Conservation (phyloP, 2,329 filamentous ascomycete genomes). For the Botryotinia convoluta region DNA sequence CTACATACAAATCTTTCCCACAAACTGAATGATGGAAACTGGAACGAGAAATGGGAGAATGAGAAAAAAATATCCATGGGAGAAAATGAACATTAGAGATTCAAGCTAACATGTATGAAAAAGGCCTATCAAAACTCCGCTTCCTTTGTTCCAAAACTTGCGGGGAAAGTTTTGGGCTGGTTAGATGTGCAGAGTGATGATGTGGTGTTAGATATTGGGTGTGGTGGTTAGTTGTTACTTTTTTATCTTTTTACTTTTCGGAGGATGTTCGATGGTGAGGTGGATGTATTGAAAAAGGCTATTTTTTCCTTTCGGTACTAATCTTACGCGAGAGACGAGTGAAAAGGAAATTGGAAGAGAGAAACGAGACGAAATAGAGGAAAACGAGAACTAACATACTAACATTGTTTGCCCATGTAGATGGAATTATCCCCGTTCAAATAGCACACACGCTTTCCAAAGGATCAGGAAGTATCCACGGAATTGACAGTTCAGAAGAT, state of each 20-base stretch:
- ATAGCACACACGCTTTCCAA: conserved; percentile 48
- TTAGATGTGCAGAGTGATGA: conserved; percentile 58
- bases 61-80: background rate
- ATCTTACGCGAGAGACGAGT: background rate
- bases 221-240: conserved; percentile 45
- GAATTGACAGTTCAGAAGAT: conserved; percentile 55
- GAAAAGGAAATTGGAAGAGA: rapidly evolving
- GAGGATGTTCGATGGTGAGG: no score
- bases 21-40: background rate
- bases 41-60: no score
- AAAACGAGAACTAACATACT: background rate
- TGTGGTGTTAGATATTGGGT: conserved; percentile 60
- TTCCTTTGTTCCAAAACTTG: conserved; percentile 62
- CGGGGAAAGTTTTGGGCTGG: conserved; percentile 56
- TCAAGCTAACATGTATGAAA: background rate
- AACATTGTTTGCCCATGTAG: conserved; percentile 37
- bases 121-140: conserved; percentile 57
- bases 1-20: background rate
- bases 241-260: no score
- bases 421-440: conserved; percentile 57
- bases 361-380: rapidly evolving
- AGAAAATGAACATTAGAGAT: background rate
- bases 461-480: conserved; percentile 51
- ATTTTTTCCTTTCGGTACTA: background rate
- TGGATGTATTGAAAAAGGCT: background rate